Conservation (phyloP, 768 basidiomycete species). For the Lactarius tabidus region DNA sequence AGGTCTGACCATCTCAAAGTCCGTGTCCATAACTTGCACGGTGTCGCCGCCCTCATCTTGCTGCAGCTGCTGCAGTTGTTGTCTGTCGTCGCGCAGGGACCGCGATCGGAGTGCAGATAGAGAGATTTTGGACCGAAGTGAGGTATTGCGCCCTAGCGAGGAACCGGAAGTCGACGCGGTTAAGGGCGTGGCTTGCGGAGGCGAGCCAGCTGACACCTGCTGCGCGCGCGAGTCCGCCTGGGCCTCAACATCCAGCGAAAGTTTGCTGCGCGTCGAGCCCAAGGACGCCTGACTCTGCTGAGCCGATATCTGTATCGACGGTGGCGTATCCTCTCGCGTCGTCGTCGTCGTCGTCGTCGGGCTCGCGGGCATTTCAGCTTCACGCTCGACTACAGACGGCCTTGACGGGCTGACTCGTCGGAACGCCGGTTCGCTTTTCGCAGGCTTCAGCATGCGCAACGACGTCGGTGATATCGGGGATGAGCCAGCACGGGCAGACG, state of each 20-base stretch:
- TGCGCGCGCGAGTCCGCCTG: slow-evolving; percentile 37
- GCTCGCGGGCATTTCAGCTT: not conserved
- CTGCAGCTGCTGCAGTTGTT: too few relatives aligned
- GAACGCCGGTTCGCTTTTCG: slow-evolving; percentile 16
- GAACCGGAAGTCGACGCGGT: slow-evolving; percentile 35
- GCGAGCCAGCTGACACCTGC: slow-evolving; percentile 37
- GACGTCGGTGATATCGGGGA: slow-evolving; percentile 10
- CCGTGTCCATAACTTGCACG: slow-evolving; percentile 75
- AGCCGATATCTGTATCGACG: slow-evolving; percentile 11
- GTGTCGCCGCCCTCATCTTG: slow-evolving; percentile 40
- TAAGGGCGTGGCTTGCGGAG: slow-evolving; percentile 39
- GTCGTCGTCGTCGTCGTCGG: not conserved
- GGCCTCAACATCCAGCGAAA: slow-evolving; percentile 28
- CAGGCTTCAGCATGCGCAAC: slow-evolving; percentile 2
- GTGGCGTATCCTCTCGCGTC: not conserved
- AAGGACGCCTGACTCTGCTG: slow-evolving; percentile 2
- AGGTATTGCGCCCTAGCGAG: slow-evolving; percentile 31
- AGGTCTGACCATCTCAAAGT: slow-evolving; percentile 74
- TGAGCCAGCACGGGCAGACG: not conserved
- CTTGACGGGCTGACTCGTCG: not conserved
- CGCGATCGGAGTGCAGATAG: slow-evolving; percentile 60
- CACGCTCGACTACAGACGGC: slow-evolving; percentile 4
- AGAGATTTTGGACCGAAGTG: slow-evolving; percentile 60
- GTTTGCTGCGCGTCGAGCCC: slow-evolving; percentile 19
- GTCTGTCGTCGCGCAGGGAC: slow-evolving; percentile 32